Percentiles rank a stretch among this genome's conserved stretches.
phyloP scores from a whole-genome alignment of 768 basidiomycete species.

The Lactarius tabidus region DNA sequence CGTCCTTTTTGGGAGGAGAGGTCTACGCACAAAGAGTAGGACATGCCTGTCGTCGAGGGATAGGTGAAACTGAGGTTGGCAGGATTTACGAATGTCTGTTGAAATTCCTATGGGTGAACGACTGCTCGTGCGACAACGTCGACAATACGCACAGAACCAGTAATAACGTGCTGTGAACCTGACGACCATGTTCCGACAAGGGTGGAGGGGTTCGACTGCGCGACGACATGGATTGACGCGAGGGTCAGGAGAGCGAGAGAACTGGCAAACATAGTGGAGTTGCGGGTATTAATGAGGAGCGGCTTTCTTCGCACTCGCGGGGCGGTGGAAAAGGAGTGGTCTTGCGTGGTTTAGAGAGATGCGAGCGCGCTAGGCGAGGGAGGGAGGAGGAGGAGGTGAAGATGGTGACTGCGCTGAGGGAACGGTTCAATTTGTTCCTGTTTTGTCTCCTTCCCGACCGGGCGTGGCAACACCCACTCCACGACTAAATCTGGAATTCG shows the following conservation, averaged over 20 bases:
- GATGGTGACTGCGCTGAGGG: slow-evolving; percentile 22
- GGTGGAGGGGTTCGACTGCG: slow-evolving; percentile 35
- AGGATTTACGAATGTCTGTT: slow-evolving; percentile 81
- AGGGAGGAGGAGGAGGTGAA: slow-evolving; percentile 17
- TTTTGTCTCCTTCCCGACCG: slow-evolving; percentile 17
- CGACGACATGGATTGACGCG: slow-evolving; percentile 24
- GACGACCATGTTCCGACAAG: slow-evolving; percentile 85
- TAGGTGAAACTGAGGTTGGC: slow-evolving; percentile 78
- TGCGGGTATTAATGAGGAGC: not conserved
- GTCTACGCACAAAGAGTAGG: slow-evolving; percentile 77
- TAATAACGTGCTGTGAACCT: slow-evolving; percentile 68
- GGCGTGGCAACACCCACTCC: slow-evolving; percentile 1
- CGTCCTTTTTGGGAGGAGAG: not conserved
- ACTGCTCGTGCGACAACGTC: not conserved
- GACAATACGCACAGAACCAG: slow-evolving; percentile 68
- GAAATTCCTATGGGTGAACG: slow-evolving; percentile 3
- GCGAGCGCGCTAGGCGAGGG: slow-evolving; percentile 18
- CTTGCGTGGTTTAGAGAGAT: not conserved
- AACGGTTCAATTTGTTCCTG: slow-evolving; percentile 23
- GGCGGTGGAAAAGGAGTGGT: not conserved
- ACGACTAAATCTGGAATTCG: no score
- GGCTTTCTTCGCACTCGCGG: not conserved
- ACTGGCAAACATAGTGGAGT: slow-evolving; percentile 1
- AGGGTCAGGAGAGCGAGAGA: slow-evolving; percentile 27
- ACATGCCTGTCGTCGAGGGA: slow-evolving; percentile 81